Percentiles rank a stretch among this genome's conserved stretches.
phyloP scores from a whole-genome alignment of 108 stramenopile species.

The Pseudonitzschia multistriata region DNA sequence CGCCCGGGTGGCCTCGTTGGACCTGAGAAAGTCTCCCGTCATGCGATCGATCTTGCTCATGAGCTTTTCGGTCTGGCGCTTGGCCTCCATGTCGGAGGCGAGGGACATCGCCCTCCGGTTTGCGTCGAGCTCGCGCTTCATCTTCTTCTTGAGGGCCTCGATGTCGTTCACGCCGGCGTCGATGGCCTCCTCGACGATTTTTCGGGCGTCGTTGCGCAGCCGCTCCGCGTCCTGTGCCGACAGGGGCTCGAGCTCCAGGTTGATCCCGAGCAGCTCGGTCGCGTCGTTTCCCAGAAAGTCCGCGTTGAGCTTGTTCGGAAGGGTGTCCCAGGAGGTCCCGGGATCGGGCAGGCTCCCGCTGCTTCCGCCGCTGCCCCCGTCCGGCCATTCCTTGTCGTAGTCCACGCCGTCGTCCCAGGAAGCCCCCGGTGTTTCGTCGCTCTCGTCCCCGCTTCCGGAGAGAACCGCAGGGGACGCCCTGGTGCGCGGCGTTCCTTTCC shows the following conservation, averaged over 20 bases:
- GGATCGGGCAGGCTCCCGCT: conserved; percentile 17
- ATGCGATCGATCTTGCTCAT: conserved; percentile 70
- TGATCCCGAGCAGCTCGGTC: conserved; percentile 43
- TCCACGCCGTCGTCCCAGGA: conserved; percentile 31
- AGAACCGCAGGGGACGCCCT: not conserved
- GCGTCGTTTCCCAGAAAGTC: conserved; percentile 2
- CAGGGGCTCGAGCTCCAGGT: conserved; percentile 38
- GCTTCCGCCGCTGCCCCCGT: not conserved
- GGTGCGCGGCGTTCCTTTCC: not conserved
- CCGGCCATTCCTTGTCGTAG: conserved; percentile 30
- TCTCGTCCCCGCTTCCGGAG: conserved; percentile 9
- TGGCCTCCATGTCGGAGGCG: conserved; percentile 38
- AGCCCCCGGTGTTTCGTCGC: conserved; percentile 15
- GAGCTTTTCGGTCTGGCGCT: conserved; percentile 43
- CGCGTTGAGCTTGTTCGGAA: conserved; percentile 15
- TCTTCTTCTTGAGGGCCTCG: conserved; percentile 39
- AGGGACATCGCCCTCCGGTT: conserved; percentile 38
- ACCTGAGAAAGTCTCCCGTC: conserved; percentile 50
- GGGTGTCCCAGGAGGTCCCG: conserved; percentile 21
- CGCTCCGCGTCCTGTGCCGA: conserved; percentile 50
- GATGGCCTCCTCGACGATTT: conserved; percentile 49
- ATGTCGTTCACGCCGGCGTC: conserved; percentile 66
- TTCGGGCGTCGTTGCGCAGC: conserved; percentile 44
- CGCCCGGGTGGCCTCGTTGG: conserved; percentile 25
- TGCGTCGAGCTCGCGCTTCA: conserved; percentile 41